Evolutionary conservation across 2,329 filamentous ascomycete species (phyloP), one percentile per base, ranked within the genome.

Genomic region (Xylariaceae sp.): DNA sequence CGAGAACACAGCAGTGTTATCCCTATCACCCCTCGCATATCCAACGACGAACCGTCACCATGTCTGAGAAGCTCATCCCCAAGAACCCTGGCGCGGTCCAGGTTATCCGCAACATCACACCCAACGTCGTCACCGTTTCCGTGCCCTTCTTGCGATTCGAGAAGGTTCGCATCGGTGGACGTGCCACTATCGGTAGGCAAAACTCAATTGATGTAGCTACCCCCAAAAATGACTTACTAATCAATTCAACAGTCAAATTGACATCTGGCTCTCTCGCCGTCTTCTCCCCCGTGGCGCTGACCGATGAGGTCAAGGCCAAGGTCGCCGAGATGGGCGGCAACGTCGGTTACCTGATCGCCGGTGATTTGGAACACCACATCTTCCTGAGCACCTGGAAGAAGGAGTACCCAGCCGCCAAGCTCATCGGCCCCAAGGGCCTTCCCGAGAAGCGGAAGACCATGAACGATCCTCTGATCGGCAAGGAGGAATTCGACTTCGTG

Each of bases 291-390:
- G 89, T 94, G 17, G 88, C 87, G 13, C 80, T 97, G 50, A 97
- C 92, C 3, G 80, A 86, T 3, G 83, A 87, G 52, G 85, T 91
- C 38, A 83, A 79, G 56, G 69, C 76, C 60, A 84, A 87, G 68
- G 75, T 89, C 47, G 73, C 78, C 49, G 76, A 83, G 33, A 74
- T 90, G 51, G 85, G 85, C 56, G 85, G 86, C 45, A 79, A 83
- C 40, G 83, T 97, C 47, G 82, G 80, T 60, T 97, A 97, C 77
- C 86, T 99, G 60, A 78, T 93, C 22, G 93, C 94, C 1, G 83
- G 88, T 1, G 94, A 99, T 69, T 79, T 89, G 47, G 91, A 99
- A 75, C 94, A 99, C 72, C 94, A 99, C 79, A 90, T 99, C 68
- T 95, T 94, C 75, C 69, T 99, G 48, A 87, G 88, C 0, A 79